A percentile compares a stretch with the other conserved stretches of the same genome.
phyloP scores from a whole-genome alignment of 2,329 filamentous ascomycete species.

The Colletotrichum zoysiae region DNA sequence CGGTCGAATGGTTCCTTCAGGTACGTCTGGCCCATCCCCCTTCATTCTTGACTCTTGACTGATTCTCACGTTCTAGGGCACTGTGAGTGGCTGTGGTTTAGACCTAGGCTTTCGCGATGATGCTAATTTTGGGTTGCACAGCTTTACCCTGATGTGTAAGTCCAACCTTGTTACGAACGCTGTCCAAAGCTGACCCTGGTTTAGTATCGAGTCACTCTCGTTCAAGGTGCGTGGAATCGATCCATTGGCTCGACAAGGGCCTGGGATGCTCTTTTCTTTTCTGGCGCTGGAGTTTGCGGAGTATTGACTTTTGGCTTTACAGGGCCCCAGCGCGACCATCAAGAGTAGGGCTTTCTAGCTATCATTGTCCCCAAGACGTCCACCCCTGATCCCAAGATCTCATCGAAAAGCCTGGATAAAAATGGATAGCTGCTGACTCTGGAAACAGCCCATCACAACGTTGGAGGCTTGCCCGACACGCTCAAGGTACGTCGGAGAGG shows the following conservation, averaged over 20 bases:
- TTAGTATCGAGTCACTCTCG: slow-evolving; percentile 16
- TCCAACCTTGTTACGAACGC: too few relatives aligned
- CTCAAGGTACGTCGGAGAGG: slow-evolving; percentile 47
- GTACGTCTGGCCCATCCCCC: neutral
- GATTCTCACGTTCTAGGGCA: slow-evolving; percentile 62
- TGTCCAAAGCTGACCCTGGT: neutral
- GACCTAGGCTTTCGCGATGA: neutral
- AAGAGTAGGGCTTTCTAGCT: slow-evolving; percentile 51
- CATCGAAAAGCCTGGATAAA: neutral
- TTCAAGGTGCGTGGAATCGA: slow-evolving; percentile 1
- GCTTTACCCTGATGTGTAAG: slow-evolving; percentile 44
- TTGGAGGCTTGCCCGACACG: slow-evolving; percentile 56
- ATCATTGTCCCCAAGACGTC: neutral
- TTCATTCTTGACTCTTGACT: neutral
- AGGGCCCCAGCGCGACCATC: slow-evolving; percentile 55
- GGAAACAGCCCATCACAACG: slow-evolving; percentile 57
- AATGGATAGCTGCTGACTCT: slow-evolving; percentile 31
- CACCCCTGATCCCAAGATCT: neutral
- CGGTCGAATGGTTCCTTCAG: slow-evolving; percentile 89
- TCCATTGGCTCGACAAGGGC: neutral
- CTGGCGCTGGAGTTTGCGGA: neutral
- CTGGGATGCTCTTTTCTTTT: neutral
- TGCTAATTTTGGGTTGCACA: neutral
- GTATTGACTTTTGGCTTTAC: neutral
- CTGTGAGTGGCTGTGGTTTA: slow-evolving; percentile 18